phyloP scores from a whole-genome alignment of 257 asterid genomes.

The Cinchona pubescens region DNA sequence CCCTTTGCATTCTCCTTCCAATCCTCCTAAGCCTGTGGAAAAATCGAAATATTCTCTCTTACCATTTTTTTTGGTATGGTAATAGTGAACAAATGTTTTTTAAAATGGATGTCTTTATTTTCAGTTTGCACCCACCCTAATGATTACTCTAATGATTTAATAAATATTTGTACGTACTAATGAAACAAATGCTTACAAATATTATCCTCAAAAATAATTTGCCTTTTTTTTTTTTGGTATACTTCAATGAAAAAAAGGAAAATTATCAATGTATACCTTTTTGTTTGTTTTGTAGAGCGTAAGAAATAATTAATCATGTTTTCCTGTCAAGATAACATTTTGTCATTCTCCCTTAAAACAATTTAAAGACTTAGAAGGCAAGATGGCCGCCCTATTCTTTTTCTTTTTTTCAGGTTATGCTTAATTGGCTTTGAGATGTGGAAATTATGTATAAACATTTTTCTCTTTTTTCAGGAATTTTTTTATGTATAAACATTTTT shows the following conservation, averaged over 20 bases:
- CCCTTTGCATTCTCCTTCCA: constrained; percentile 13
- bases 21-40: constrained; percentile 27
- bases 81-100: not conserved
- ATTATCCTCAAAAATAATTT: not conserved
- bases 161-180: not conserved
- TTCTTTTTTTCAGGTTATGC: not conserved
- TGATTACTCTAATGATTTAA: not conserved
- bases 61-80: not conserved
- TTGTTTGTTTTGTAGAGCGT: no score
- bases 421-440: no score
- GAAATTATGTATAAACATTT: no score
- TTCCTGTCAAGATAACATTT: not conserved
- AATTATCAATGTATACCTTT: not conserved
- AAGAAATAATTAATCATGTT: not conserved
- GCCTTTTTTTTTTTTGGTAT: not conserved
- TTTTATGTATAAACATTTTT: no score
- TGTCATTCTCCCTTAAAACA: not conserved
- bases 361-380: no score
- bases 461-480: no score
- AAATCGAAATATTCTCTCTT: constrained; percentile 18
- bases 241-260: not conserved
- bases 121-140: not conserved
- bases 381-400: no score
- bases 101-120: not conserved
- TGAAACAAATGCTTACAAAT: not conserved